Evolutionary conservation across 2,329 filamentous ascomycete genomes (phyloP).

Genomic region (Fusarium tricinctum): DNA sequence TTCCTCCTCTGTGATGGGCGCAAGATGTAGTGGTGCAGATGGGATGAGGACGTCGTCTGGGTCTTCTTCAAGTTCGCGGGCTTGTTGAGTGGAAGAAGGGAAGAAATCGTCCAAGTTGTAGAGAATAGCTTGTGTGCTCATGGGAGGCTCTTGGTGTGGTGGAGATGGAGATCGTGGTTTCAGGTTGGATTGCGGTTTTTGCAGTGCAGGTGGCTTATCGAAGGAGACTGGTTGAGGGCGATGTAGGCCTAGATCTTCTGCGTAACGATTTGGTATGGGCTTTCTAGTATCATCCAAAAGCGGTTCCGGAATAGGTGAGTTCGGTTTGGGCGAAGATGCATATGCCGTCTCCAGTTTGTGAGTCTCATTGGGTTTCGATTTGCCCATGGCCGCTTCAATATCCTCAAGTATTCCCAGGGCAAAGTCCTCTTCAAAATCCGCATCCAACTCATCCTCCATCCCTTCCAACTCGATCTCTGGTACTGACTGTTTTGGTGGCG

Average conservation of each 20-base stretch:
- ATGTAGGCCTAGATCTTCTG: constrained; percentile 42
- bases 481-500: neutral
- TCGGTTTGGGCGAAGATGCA: neutral
- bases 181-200: constrained; percentile 8
- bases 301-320: neutral
- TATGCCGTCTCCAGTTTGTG: neutral
- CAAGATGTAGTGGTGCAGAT: constrained; percentile 9
- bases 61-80: constrained; percentile 64
- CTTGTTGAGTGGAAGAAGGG: constrained; percentile 69
- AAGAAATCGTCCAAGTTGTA: constrained; percentile 67
- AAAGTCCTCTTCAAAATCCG: constrained; percentile 47
- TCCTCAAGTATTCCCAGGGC: constrained; percentile 46
- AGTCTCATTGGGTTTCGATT: neutral
- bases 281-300: neutral
- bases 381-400: constrained; percentile 38
- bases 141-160: constrained; percentile 49
- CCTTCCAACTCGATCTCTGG: constrained; percentile 26
- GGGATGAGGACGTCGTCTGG: constrained; percentile 14
- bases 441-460: constrained; percentile 48
- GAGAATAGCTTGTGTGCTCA: constrained; percentile 68
- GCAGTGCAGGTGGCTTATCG: constrained; percentile 7
- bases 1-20: constrained; percentile 33
- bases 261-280: constrained; percentile 20
- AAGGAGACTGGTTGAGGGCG: constrained; percentile 16
- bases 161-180: constrained; percentile 33